These are phyloP conservation scores for Protomyces lactucae-debilis DNA, from an alignment of 1,139 yeast genomes.

Conservation along the genomic window DNA sequence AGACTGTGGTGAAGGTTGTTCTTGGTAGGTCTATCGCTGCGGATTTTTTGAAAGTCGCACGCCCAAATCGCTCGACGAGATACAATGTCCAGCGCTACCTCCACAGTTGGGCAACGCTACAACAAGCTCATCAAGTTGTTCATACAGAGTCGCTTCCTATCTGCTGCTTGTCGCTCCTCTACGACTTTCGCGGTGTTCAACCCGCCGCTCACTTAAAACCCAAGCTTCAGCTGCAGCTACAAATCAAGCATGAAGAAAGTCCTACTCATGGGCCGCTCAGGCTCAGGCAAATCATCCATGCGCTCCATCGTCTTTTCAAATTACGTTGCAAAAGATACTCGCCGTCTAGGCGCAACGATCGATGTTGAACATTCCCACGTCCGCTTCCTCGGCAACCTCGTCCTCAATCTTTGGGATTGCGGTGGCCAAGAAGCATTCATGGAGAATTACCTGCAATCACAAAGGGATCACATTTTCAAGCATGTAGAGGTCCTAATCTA, in stretches of 20 bases:
- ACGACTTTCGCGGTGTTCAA: too few species aligned
- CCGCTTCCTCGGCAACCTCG: slow-evolving; percentile 89
- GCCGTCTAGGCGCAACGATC: slow-evolving; percentile 92
- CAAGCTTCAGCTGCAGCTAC: neutral
- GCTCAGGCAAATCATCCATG: slow-evolving; percentile 97
- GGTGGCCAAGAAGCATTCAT: slow-evolving; percentile 95
- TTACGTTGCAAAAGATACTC: slow-evolving; percentile 93
- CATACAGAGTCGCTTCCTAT: too few species aligned
- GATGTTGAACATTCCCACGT: slow-evolving; percentile 96
- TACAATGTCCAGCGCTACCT: too few species aligned
- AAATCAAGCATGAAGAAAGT: slow-evolving; percentile 19
- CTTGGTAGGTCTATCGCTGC: too few species aligned
- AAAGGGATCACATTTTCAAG: slow-evolving; percentile 85
- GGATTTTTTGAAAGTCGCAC: too few species aligned
- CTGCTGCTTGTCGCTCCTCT: too few species aligned
- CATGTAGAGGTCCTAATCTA: slow-evolving; percentile 97
- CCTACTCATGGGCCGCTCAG: slow-evolving; percentile 39
- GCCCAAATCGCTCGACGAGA: too few species aligned
- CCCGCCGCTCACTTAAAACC: too few species aligned
- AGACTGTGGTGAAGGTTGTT: too few species aligned
- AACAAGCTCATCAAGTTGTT: too few species aligned
- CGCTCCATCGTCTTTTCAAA: slow-evolving; percentile 87
- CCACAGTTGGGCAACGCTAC: too few species aligned
- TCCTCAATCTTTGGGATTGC: slow-evolving; percentile 94
- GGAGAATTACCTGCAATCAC: slow-evolving; percentile 85